Conservation (phyloP, 208 protist genomes). For the Trypanosomatidae sp. region DNA sequence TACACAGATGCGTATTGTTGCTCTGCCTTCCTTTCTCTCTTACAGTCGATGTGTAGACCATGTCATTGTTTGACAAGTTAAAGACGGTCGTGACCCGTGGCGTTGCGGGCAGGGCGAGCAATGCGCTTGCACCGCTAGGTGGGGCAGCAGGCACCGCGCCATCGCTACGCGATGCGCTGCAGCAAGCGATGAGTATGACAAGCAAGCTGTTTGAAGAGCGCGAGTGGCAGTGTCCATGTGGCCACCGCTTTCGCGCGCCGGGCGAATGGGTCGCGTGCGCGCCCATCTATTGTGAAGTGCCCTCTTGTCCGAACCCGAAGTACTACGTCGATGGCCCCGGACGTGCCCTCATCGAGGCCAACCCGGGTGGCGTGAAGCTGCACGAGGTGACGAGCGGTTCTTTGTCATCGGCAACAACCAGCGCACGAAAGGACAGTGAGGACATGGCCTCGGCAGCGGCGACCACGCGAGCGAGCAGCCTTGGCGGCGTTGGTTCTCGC, state of each 20-base stretch:
- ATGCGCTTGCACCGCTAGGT: conserved; percentile 23
- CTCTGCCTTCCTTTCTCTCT: too few relatives aligned
- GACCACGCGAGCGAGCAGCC: too few relatives aligned
- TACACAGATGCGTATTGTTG: too few relatives aligned
- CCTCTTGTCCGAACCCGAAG: conserved; percentile 81
- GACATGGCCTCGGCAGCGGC: too few relatives aligned
- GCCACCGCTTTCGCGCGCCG: conserved; percentile 72
- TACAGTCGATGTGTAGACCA: too few relatives aligned
- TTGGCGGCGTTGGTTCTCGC: too few relatives aligned
- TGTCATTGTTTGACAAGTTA: conserved; percentile 56
- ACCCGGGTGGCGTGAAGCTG: conserved; percentile 69
- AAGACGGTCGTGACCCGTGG: conserved; percentile 61
- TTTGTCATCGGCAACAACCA: conserved; percentile 1
- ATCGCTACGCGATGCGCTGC: conserved; percentile 32
- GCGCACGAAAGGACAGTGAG: conserved; percentile 7
- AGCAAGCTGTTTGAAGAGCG: conserved; percentile 62
- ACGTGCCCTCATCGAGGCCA: conserved; percentile 65
- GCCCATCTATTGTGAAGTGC: conserved; percentile 81
- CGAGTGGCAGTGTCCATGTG: conserved; percentile 86
- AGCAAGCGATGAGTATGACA: conserved; percentile 39
- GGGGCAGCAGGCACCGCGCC: conserved; percentile 13
- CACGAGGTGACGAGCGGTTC: conserved; percentile 37
- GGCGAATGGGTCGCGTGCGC: conserved; percentile 77
- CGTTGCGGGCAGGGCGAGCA: conserved; percentile 20
- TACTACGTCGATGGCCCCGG: conserved; percentile 83